Evolutionary conservation across 768 basidiomycete species (phyloP), one percentile per base, ranked within the genome.

Genomic region (Amanita rubescens): DNA sequence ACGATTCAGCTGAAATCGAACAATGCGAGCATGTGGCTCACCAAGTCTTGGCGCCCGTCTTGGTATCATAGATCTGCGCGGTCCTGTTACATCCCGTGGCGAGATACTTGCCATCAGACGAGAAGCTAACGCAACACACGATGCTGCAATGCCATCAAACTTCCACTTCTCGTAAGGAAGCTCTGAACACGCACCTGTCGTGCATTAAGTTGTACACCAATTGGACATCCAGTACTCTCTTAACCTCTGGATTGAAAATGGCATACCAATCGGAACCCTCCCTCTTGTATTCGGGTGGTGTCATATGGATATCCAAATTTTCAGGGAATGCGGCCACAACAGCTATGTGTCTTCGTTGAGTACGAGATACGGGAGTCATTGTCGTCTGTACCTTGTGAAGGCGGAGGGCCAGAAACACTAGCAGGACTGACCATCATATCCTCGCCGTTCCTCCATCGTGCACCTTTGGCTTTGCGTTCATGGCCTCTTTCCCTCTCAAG

Each of bases 81-180:
- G n/a, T n/a, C n/a, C n/a, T n/a, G n/a, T n/a, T n/a, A n/a, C n/a
- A n/a, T n/a, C n/a, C n/a, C n/a, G n/a, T n/a, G n/a, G n/a, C n/a
- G n/a, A n/a, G n/a, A n/a, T n/a, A n/a, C n/a, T n/a, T n/a, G n/a
- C n/a, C n/a, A n/a, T n/a, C n/a, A n/a, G 86, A 82, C 14, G 93
- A 95, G 69, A 98, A 96, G 51, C 87, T 81, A 7, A 97, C 94
- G 65, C 94, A 97, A 67, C 95, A 98, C 3, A 79, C 78, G 10
- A 78, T 75, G 60, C 78, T 78, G 51, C 0, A 32, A n/a, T 22
- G 19, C 17, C 19, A 37, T 41, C 57, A n/a, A 30, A 2, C 11
- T 48, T 33, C 35, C 49, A 32, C 39, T 44, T 41, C 30, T 20
- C n/a, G 46, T 19, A 20, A 43, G 55, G 27, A 2, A 37, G n/a